Evolutionary conservation across 306 rosid genomes (phyloP), one percentile per base, ranked within the genome.

Genomic region (Dalbergia cultrata): DNA sequence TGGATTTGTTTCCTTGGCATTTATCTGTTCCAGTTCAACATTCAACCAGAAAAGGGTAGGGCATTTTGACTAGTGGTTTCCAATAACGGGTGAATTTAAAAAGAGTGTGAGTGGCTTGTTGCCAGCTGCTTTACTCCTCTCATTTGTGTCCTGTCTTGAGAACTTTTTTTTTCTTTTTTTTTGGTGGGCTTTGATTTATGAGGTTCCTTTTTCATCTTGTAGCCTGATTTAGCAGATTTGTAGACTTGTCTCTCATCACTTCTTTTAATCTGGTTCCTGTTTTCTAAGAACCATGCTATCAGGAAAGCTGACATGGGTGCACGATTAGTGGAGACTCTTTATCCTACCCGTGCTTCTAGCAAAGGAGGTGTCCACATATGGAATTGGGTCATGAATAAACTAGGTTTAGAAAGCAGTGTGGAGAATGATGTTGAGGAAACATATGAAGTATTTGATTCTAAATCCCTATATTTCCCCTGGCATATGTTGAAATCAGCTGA

Each of bases 251-350:
- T 58, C 87, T 84, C 52, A 76, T 81, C 75, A 65, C 76, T 75
- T 72, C 49, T 53, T 41, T 39, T 77, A 56, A 81, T 67, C 65
- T 67, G 68, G 84, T 89, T 67, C 64, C 57, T 75, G 8, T 86
- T 78, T 75, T 37, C 85, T 81, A 52, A 95, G 99, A 95, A 95
- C 87, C 96, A 89, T 90, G 98, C 94, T 65, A 89, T 95, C 69
- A 88, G 99, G 90, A 95, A 86, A 87, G 99, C 93, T 80, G 92
- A 93, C 86, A 79, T 95, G 90, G 83, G 68, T 72, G 79, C 83
- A 72, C 90, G 97, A 61, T 56, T 76, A 49, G 75, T 95, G 71
- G 94, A 91, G 77, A 95, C 99, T 76, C 68, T 95, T 74, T 84
- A 79, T 85, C 99, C 99, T 16, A 62, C 79, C 53, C 85, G 74